Percentiles rank a stretch among this genome's conserved stretches.
These are phyloP conservation scores for Kandelia obovata DNA, from an alignment of 345 rosid species.

Conservation along the genomic window DNA sequence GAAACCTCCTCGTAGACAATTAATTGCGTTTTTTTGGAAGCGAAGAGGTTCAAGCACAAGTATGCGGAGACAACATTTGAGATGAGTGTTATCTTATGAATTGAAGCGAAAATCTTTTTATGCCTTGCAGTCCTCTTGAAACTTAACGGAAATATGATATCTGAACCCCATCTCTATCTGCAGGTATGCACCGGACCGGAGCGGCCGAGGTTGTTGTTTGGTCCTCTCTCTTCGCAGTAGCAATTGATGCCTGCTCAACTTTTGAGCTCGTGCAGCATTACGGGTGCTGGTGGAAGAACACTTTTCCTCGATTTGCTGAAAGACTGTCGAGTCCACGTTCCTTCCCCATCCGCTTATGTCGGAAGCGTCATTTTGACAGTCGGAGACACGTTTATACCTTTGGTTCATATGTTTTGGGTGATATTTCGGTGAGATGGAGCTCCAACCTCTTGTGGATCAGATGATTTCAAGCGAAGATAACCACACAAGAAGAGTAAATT, in stretches of 20 bases:
- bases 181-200: constrained; percentile 75
- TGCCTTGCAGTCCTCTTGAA: too few relatives aligned
- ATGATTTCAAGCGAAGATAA: constrained; percentile 65
- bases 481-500: constrained; percentile 74
- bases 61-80: too few relatives aligned
- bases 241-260: constrained; percentile 17
- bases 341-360: neutral
- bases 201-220: constrained; percentile 40
- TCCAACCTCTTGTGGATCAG: constrained; percentile 87
- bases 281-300: constrained; percentile 88
- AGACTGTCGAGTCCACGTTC: constrained; percentile 57
- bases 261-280: constrained; percentile 54
- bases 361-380: neutral
- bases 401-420: constrained; percentile 5
- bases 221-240: constrained; percentile 26
- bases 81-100: too few relatives aligned
- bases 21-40: too few relatives aligned
- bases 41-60: too few relatives aligned
- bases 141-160: too few relatives aligned
- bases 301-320: constrained; percentile 65
- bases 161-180: neutral
- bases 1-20: too few relatives aligned
- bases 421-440: constrained; percentile 66
- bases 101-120: too few relatives aligned
- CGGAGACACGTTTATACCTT: neutral